These are phyloP conservation scores for Phlebiopsis gigantea DNA, from an alignment of 768 basidiomycete species.

Conservation along the genomic window DNA sequence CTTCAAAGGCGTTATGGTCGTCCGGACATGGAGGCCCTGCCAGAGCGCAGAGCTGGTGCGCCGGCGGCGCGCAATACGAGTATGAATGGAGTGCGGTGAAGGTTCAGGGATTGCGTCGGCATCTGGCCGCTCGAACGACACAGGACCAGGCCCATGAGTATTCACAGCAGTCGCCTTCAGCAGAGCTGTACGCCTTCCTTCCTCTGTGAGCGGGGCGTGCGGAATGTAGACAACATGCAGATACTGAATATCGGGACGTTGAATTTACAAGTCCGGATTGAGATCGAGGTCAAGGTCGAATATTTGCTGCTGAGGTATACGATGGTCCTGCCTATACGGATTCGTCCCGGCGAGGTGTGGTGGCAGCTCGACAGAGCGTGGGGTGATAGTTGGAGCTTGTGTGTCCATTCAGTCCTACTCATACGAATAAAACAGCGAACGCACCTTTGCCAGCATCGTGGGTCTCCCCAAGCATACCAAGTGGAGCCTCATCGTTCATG, in stretches of 20 bases:
- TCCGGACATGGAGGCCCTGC: too few relatives aligned
- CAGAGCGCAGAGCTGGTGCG: too few relatives aligned
- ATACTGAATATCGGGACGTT: not conserved
- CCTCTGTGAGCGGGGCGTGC: too few relatives aligned
- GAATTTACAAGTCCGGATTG: conserved; percentile 65
- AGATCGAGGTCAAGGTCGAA: conserved; percentile 83
- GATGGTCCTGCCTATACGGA: conserved; percentile 68
- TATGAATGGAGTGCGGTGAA: too few relatives aligned
- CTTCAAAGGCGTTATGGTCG: too few relatives aligned
- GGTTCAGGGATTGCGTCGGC: too few relatives aligned
- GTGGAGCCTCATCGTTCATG: conserved; percentile 74
- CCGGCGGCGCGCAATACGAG: too few relatives aligned
- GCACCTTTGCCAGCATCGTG: conserved; percentile 75
- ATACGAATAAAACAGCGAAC: conserved; percentile 20
- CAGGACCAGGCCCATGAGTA: too few relatives aligned
- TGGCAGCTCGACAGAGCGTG: conserved; percentile 41
- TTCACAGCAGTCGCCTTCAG: too few relatives aligned
- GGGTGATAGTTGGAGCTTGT: conserved; percentile 59
- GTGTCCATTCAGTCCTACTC: conserved; percentile 4
- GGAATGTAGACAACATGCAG: too few relatives aligned
- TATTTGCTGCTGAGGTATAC: conserved; percentile 48
- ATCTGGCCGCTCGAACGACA: too few relatives aligned
- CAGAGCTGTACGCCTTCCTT: too few relatives aligned
- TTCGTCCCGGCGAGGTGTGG: conserved; percentile 50
- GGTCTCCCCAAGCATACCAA: conserved; percentile 74